Evolutionary conservation across 2,329 filamentous ascomycete species (phyloP), one percentile per base, ranked within the genome.

Genomic region (Colletotrichum ledebouriae): DNA sequence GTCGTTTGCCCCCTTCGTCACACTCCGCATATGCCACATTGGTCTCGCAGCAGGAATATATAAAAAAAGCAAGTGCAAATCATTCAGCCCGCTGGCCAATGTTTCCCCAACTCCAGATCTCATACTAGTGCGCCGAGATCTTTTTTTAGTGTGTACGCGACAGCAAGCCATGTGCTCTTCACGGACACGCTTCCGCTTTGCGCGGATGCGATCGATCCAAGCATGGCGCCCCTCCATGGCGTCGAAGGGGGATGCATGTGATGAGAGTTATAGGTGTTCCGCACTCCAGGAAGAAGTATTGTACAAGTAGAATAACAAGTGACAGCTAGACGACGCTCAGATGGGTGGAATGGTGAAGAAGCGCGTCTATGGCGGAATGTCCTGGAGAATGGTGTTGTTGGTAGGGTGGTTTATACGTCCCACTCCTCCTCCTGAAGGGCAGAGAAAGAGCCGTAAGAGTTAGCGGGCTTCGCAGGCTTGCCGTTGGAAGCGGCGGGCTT

Each of bases 351-450:
- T 17, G 12, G 29, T 34, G 39, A 42, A 22, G 20, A 15, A 17
- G 56, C 49, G 49, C 42, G 55, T 69, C 66, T 65, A 50, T 49
- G 34, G 55, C 41, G 55, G 55, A 56, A 60, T 60, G 52, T 66
- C 66, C 66, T 56, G 61, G 65, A 67, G 53, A 59, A 50, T 44
- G 53, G 53, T 50, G 41, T 56, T 41, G 46, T 53, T 50, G 55
- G 6, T 55, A 42, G 41, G 37, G 39, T 42, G 25, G 25, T 58
- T 66, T 78, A 86, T 62, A 87, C 84, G 59, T 86, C 84, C 85
- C 85, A 87, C 74, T 87, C 85, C 70, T 82, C 78, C 71, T 84
- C 80, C 66, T 79, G 77, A 67, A 87, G 77, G 4, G 84, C 84
- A 22, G 84, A 85, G 76, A 86, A 87, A 6, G 84, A 83, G 42